Percentiles rank a stretch among this genome's conserved stretches.
Evolutionary conservation across 2,329 filamentous ascomycete species (phyloP).

Genomic region (Exophiala dermatitidis): DNA sequence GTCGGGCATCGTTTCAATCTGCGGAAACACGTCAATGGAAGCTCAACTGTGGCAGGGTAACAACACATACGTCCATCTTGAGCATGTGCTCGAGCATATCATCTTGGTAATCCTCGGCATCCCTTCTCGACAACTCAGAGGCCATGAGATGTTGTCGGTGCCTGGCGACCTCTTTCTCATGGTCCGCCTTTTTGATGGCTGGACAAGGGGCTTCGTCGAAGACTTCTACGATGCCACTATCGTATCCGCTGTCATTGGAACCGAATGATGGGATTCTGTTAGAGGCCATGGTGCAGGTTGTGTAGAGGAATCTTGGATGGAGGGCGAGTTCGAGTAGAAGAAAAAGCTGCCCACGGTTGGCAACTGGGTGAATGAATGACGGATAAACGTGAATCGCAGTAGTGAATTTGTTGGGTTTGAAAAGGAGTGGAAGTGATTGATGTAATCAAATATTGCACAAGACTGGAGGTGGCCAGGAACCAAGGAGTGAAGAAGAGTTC

Average conservation of each 20-base stretch:
- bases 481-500: constrained; percentile 16
- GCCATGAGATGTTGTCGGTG: constrained; percentile 82
- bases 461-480: constrained; percentile 27
- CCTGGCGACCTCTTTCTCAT: constrained; percentile 68
- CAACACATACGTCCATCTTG: constrained; percentile 67
- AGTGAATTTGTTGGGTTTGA: constrained; percentile 16
- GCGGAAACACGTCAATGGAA: constrained; percentile 7
- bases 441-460: constrained; percentile 29
- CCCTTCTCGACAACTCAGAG: constrained; percentile 76
- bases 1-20: constrained; percentile 84
- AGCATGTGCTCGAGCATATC: constrained; percentile 92
- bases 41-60: constrained; percentile 27
- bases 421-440: constrained; percentile 24
- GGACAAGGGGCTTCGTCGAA: constrained; percentile 43
- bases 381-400: constrained; percentile 26
- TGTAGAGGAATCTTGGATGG: neutral
- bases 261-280: constrained; percentile 41
- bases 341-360: neutral
- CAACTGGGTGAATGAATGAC: constrained; percentile 17
- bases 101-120: constrained; percentile 85
- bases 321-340: constrained; percentile 1
- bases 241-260: constrained; percentile 56
- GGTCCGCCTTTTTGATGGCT: constrained; percentile 60
- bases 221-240: constrained; percentile 59
- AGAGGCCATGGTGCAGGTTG: constrained; percentile 46